Evolutionary conservation across 345 rosid genomes (phyloP), one percentile per base, ranked within the genome.

Genomic region (Rhizophora apiculata): DNA sequence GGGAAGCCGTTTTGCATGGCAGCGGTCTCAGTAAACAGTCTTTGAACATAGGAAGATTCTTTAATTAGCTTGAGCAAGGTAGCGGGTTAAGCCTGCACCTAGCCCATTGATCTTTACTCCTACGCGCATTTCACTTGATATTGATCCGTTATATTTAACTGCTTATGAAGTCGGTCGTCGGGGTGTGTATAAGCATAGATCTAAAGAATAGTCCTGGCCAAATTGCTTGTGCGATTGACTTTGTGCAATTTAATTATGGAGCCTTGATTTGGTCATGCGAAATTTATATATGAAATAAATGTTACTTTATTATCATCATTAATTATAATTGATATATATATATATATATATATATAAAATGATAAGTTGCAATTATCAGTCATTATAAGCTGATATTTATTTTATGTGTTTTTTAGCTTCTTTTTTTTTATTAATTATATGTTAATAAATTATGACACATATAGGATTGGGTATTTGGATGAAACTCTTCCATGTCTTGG

Each of bases 1-100:
- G 0, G 96, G 98, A 67, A 82, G 79, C 75, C 90, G 96, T n/a
- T 91, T 89, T 69, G 84, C 89, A 53, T 85, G 85, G 82, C 82
- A 79, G 81, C 65, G 55, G 71, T 32, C 55, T 65, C 22, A 55
- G 37, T 27, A 8, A 2, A 46, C 37, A n/a, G 19, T 39, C 13
- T 39, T 55, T 15, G 20, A 52, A 63, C 49, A 36, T 30, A 21
- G 55, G 52, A 8, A 9, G 49, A 65, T 61, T 74, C 31, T 22
- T 18, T 69, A 49, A 5, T 29, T 21, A 59, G 64, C 68, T 24
- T 1, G 60, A 71, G 69, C 37, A 13, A n/a, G 64, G 29, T 37
- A 29, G 64, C 75, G 9, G 37, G 15, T 62, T 32, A 26, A 9
- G 51, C 24, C 26, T n/a, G 16, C 49, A 13, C 49, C 29, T 71